phyloP scores from a whole-genome alignment of 2,329 filamentous ascomycete genomes.

The Elsinoe fawcettii region DNA sequence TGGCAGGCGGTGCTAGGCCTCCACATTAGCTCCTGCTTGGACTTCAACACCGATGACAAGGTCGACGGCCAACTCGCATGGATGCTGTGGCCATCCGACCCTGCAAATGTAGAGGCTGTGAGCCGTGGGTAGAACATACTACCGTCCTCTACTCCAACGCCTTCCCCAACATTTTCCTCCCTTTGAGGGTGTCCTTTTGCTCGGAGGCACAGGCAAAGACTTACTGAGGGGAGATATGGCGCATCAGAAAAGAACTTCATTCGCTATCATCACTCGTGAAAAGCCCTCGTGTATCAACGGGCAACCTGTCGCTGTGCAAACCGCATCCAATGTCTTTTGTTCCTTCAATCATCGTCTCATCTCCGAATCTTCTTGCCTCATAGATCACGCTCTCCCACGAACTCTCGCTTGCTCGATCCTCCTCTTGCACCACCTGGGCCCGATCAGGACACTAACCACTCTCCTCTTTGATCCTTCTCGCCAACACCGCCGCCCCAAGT shows the following conservation, averaged over 20 bases:
- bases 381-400: background rate
- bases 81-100: too few relatives aligned
- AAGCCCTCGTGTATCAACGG: background rate
- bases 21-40: too few relatives aligned
- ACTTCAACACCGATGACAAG: too few relatives aligned
- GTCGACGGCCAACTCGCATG: too few relatives aligned
- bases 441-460: background rate
- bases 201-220: too few relatives aligned
- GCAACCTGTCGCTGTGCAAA: slow-evolving; percentile 1
- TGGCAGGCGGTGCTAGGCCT: too few relatives aligned
- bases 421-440: background rate
- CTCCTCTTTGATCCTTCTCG: slow-evolving; percentile 59
- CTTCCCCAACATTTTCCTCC: too few relatives aligned
- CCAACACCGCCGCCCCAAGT: slow-evolving; percentile 66
- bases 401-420: background rate
- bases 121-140: too few relatives aligned
- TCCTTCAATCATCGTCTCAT: background rate
- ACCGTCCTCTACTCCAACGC: too few relatives aligned
- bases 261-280: slow-evolving; percentile 3
- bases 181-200: too few relatives aligned
- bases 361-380: background rate
- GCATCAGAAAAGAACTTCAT: background rate
- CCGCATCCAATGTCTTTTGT: background rate
- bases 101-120: too few relatives aligned
- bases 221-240: too few relatives aligned